These are phyloP conservation scores for Boletus rubropictus DNA, from an alignment of 768 basidiomycete genomes.

Conservation along the genomic window DNA sequence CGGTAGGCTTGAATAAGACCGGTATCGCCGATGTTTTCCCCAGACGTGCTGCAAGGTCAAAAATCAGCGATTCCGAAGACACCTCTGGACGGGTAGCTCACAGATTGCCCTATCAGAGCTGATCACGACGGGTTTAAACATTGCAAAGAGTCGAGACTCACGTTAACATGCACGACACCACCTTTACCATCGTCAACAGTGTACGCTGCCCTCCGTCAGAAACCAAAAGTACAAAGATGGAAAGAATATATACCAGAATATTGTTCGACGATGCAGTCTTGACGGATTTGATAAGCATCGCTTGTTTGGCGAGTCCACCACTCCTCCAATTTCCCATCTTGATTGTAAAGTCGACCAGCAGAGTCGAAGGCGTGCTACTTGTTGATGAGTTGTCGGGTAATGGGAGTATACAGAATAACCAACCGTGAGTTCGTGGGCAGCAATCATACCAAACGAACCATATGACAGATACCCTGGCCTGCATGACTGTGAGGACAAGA, in stretches of 20 bases:
- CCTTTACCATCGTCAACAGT: slow-evolving; percentile 83
- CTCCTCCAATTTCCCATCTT: slow-evolving; percentile 76
- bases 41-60: slow-evolving; percentile 58
- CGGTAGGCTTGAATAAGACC: slow-evolving; percentile 82
- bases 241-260: slow-evolving; percentile 67
- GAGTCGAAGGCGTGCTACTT: slow-evolving; percentile 85
- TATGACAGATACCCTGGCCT: slow-evolving; percentile 90
- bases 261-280: slow-evolving; percentile 87
- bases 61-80: slow-evolving; percentile 6
- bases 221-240: background rate
- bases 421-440: slow-evolving; percentile 88
- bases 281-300: slow-evolving; percentile 72
- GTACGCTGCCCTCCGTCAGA: slow-evolving; percentile 47
- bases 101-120: slow-evolving; percentile 59
- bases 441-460: slow-evolving; percentile 89
- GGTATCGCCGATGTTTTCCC: slow-evolving; percentile 87
- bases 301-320: slow-evolving; percentile 94
- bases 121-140: background rate
- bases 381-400: background rate
- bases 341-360: slow-evolving; percentile 84
- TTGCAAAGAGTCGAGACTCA: slow-evolving; percentile 29
- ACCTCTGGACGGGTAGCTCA: slow-evolving; percentile 30
- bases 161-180: slow-evolving; percentile 78
- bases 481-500: slow-evolving; percentile 9
- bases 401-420: slow-evolving; percentile 15